Conservation (phyloP, 139 green algal species). For the Chlorella sp. region DNA sequence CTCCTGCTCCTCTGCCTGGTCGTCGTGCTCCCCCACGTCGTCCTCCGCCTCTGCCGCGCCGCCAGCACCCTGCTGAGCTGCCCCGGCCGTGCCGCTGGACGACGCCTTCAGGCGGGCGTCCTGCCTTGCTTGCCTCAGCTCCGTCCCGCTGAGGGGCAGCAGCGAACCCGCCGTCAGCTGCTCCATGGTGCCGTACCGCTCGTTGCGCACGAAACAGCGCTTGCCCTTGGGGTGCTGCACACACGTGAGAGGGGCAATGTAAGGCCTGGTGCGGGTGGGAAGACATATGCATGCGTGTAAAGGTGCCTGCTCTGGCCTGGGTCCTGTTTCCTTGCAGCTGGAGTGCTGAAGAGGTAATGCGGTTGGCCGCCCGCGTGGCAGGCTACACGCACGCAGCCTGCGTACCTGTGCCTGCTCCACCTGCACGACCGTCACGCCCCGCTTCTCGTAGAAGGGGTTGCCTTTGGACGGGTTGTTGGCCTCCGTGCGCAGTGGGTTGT, state of each 20-base stretch:
- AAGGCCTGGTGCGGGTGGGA: not conserved
- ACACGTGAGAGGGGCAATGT: not conserved
- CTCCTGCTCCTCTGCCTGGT: not conserved
- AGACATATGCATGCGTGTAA: not conserved
- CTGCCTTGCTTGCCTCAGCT: not conserved
- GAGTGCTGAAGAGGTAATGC: too few species aligned
- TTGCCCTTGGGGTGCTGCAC: conserved; percentile 1
- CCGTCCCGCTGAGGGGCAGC: not conserved
- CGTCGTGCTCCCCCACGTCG: not conserved
- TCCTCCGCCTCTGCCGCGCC: not conserved
- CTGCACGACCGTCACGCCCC: not conserved
- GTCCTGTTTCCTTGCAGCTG: not conserved
- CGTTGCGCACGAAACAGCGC: not conserved
- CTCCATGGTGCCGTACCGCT: conserved; percentile 1
- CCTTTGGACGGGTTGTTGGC: not conserved
- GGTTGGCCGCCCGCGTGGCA: too few species aligned
- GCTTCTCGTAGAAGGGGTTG: not conserved
- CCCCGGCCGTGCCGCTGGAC: not conserved
- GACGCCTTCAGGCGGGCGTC: not conserved
- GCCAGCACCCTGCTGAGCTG: not conserved
- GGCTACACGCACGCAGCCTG: not conserved
- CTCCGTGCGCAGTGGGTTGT: conserved; percentile 3
- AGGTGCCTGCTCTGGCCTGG: not conserved
- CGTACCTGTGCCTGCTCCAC: not conserved
- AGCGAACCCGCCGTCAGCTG: not conserved